Evolutionary conservation across 2,329 filamentous ascomycete species (phyloP), one percentile per base, ranked within the genome.

Genomic region (Balansia obtecta): DNA sequence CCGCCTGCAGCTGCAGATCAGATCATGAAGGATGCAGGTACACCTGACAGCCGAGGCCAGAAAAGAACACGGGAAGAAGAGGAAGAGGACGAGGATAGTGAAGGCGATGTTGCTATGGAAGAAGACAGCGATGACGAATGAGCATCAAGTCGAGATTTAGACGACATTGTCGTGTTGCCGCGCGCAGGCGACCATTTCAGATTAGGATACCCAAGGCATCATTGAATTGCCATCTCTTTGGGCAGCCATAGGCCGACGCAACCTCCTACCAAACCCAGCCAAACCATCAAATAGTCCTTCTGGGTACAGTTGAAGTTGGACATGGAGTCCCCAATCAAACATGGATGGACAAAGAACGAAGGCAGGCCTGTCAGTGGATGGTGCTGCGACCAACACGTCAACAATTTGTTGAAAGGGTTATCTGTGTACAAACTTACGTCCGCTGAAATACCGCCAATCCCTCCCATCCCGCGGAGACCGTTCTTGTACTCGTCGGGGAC

Each of bases 321-420:
- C 77, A 97, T 86, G 48, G 86, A 86, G 56, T 91, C 85, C 50
- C 85, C 86, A 9, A 93, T 86, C 64, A 87, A 80, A 68, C 93
- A 97, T 22, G 93, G 91, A 69, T 98, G 93, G 58, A 97, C 77
- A 67, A 95, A 96, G 67, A 91, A 96, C 46, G 82, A 79, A 40
- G 89, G 88, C 52, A 83, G 67, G 49, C 85, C 85, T 52, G 82
- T 87, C 52, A 86, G 68, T 48, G 93, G 91, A 73, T 97, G 89
- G 66, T 94, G 83, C 81, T 91, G 68, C 63, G 59, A 56, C 50
- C 52, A 60, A 60, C 50, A 45, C 55, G 60, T 74, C 70, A 71
- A 69, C 70, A 57, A 48, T 32, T 22, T 16, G 20, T 40, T 38
- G 16, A 43, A 38, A 42, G 34, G 33, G 32, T 33, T 45, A 32